Conservation (phyloP, 2,329 filamentous ascomycete genomes). For the Pseudogymnoascus sp. region DNA sequence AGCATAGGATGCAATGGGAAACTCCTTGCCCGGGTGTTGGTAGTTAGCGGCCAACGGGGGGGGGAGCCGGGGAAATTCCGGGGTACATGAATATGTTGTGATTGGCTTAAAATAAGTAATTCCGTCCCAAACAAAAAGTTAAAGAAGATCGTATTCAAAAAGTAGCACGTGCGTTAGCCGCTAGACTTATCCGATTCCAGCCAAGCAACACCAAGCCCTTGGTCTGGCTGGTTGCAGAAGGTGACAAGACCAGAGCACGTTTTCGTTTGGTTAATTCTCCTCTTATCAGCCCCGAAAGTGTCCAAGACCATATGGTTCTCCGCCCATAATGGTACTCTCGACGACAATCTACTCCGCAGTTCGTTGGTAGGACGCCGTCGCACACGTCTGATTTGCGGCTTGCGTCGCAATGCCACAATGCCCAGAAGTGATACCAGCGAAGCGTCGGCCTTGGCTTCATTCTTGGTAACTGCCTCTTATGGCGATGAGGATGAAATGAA, state of each 20-base stretch:
- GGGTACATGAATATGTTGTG: not conserved
- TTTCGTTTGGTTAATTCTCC: not conserved
- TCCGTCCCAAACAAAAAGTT: not conserved
- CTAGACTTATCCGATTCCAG: not conserved
- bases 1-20: not conserved
- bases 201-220: constrained; percentile 3
- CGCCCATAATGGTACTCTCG: not conserved
- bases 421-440: not conserved
- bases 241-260: not conserved
- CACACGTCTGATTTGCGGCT: not conserved
- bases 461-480: constrained; percentile 8
- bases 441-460: not conserved
- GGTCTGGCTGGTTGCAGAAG: constrained; percentile 1
- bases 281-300: not conserved
- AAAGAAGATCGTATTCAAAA: not conserved
- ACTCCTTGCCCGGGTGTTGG: not conserved
- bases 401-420: not conserved
- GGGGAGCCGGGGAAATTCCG: not conserved
- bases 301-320: not conserved
- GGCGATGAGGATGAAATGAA: constrained; percentile 1
- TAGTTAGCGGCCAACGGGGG: not conserved
- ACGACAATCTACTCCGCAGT: not conserved
- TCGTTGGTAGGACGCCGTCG: not conserved
- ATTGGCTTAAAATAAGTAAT: constrained; percentile 1
- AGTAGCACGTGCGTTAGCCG: not conserved